Percentiles rank a stretch among this genome's conserved stretches.
Conservation (phyloP, 805 yeast genomes). For the Nakazawaea sp. region DNA sequence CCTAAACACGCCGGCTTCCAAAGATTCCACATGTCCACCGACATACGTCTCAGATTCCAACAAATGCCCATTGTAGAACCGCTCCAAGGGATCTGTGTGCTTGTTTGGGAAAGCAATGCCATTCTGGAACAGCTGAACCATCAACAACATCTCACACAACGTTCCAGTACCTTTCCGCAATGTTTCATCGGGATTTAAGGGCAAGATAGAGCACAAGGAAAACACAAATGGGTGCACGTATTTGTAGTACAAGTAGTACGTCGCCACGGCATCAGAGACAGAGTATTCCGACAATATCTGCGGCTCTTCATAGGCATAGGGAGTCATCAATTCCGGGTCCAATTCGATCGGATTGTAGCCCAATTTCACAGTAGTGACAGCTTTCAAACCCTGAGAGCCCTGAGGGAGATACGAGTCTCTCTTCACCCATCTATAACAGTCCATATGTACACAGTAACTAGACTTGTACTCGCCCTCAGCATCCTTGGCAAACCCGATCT, state of each 20-base stretch:
- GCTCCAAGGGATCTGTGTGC: constrained; percentile 87
- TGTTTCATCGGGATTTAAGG: constrained; percentile 94
- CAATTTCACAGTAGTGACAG: constrained; percentile 90
- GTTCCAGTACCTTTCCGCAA: constrained; percentile 98
- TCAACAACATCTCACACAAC: constrained; percentile 91
- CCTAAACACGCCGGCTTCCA: constrained; percentile 97
- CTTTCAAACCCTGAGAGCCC: constrained; percentile 97
- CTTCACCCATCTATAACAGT: constrained; percentile 95
- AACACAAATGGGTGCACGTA: constrained; percentile 96
- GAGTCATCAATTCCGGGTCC: constrained; percentile 98
- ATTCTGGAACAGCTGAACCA: constrained; percentile 89
- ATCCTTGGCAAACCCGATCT: constrained; percentile 90
- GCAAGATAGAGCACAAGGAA: constrained; percentile 92
- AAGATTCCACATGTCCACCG: constrained; percentile 97
- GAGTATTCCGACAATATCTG: constrained; percentile 92
- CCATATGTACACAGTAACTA: constrained; percentile 92
- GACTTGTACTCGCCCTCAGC: constrained; percentile 90
- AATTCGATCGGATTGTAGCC: constrained; percentile 96
- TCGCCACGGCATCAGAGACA: constrained; percentile 98
- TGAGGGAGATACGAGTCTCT: constrained; percentile 97
- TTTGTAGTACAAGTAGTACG: constrained; percentile 91
- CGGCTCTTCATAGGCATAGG: constrained; percentile 92
- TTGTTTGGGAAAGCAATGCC: constrained; percentile 85
- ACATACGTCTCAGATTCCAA: constrained; percentile 95
- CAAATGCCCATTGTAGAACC: constrained; percentile 91